Evolutionary conservation across 192 early-diverging fungal genomes (phyloP), one percentile per base, ranked within the genome.

Genomic region (Backusella parvicylindrica): DNA sequence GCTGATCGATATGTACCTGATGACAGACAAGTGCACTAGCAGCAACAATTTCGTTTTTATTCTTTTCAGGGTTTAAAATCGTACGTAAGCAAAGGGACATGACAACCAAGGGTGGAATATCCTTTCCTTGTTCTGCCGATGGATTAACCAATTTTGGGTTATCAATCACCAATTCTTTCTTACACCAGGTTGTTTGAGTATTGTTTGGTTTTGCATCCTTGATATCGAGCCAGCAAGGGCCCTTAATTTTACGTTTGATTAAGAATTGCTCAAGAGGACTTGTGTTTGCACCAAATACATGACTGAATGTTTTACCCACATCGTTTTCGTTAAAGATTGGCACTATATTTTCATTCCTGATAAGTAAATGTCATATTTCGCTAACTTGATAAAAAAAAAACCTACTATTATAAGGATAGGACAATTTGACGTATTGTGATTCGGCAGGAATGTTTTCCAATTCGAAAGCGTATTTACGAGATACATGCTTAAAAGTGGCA

Each of bases 171-270:
- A 88, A 81, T 83, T 99, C 97, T 0, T 85, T 49, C 65, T 93
- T 95, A 75, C 94, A 94, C 97, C 97, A 99, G 11, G 97, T 97
- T 70, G 76, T 72, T 40, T 77, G 37, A 11, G 77, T 75, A 33
- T 73, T 77, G 41, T 77, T 85, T 3, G 90, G 73, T 21, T 82
- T 76, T 0, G 91, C 86, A 23, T 93, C 73, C 38, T 81, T 83
- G 32, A 98, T 87, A 15, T 86, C 77, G 0, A 99, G 82, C 98
- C 98, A 99, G 71, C 91, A 93, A 6, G 98, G 98, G 1, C 98
- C 98, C 95, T 96, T 99, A 31, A 99, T 82, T 70, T 95, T 91
- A 26, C 97, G 88, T 81, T 99, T 96, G 28, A 97, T 87, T n/a
- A 99, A 78, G 63, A 99, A 92, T 30, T 94, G 88, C 82, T 99